phyloP scores from a whole-genome alignment of 2,329 filamentous ascomycete genomes.

The Fusarium sp. region DNA sequence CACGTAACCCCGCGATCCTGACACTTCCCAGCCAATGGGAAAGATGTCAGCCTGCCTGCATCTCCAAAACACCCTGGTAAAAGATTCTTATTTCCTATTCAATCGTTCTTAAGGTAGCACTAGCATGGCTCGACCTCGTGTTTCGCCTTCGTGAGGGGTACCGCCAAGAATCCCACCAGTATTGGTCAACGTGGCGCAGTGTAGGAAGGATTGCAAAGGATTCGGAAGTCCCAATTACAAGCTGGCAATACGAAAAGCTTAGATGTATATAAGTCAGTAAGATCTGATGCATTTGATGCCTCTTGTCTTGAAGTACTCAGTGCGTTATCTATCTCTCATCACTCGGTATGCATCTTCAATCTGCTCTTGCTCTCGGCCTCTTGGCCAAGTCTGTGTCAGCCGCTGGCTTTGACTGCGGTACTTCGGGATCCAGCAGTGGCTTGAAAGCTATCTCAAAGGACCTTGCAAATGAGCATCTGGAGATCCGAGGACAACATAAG shows the following conservation, averaged over 20 bases:
- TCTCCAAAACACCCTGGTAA: accelerated
- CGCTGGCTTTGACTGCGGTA: neutral
- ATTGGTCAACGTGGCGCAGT: neutral
- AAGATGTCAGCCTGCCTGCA: too few species aligned
- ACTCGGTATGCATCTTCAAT: conserved; percentile 2
- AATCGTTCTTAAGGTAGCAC: neutral
- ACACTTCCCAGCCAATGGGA: neutral
- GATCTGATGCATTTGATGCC: accelerated
- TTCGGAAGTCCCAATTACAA: accelerated
- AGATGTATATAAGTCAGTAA: neutral
- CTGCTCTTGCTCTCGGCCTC: conserved; percentile 1
- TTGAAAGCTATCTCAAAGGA: neutral
- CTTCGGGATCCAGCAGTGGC: neutral
- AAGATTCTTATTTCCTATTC: neutral
- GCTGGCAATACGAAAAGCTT: neutral
- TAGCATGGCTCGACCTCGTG: neutral
- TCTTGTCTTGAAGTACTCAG: accelerated
- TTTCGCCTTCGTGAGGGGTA: neutral
- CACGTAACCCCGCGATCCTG: neutral
- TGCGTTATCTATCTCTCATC: neutral
- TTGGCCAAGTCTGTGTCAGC: neutral
- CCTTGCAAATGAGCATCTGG: neutral
- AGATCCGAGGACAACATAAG: neutral
- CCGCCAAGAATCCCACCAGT: neutral
- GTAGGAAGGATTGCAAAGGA: neutral